Evolutionary conservation across 768 basidiomycete species (phyloP).

Genomic region (Tricholoma sp.): DNA sequence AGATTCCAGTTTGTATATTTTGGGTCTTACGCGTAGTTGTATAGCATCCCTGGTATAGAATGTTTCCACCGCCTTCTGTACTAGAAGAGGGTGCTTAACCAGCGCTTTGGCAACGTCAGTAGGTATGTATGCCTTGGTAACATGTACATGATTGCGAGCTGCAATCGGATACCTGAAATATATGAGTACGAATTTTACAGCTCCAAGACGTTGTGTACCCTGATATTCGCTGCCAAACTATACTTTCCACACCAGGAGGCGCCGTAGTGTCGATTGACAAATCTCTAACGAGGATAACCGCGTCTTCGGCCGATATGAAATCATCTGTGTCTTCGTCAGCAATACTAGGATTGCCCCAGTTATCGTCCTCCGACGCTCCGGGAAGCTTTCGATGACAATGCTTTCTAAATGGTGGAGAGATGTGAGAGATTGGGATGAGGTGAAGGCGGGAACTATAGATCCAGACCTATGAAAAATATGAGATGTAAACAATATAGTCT

Average conservation of each 20-base stretch:
- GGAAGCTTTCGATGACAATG: constrained; percentile 41
- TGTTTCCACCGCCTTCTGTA: constrained; percentile 84
- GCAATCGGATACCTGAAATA: constrained; percentile 62
- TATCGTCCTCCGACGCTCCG: constrained; percentile 46
- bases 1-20: neutral
- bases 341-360: constrained; percentile 29
- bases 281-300: constrained; percentile 58
- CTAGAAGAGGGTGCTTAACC: constrained; percentile 52
- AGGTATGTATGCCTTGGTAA: constrained; percentile 76
- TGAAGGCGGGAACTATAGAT: constrained; percentile 79
- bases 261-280: constrained; percentile 51
- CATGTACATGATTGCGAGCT: constrained; percentile 64
- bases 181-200: constrained; percentile 2
- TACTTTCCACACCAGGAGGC: constrained; percentile 52
- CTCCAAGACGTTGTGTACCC: constrained; percentile 36
- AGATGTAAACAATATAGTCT: constrained; percentile 24
- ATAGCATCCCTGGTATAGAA: constrained; percentile 95
- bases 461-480: constrained; percentile 69
- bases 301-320: constrained; percentile 57
- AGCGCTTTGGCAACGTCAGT: constrained; percentile 74
- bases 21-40: constrained; percentile 71
- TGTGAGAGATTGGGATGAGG: constrained; percentile 74
- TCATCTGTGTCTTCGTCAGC: constrained; percentile 38
- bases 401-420: constrained; percentile 61
- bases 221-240: constrained; percentile 66